Conservation (phyloP, 2,329 filamentous ascomycete species). For the Fusarium luffae region DNA sequence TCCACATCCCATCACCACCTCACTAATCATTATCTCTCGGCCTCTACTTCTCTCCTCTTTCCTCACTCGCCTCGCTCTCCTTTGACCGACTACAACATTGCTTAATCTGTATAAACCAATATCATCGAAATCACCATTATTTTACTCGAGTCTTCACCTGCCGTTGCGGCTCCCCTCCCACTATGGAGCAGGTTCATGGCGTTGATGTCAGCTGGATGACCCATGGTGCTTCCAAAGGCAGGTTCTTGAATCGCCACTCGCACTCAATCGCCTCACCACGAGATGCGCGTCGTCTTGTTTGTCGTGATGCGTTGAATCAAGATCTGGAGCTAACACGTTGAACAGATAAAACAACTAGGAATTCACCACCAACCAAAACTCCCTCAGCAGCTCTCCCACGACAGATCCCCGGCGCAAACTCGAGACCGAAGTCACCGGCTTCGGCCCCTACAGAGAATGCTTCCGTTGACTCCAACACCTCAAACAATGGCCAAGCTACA, state of each 20-base stretch:
- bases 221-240: slow-evolving; percentile 85
- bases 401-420: slow-evolving; percentile 47
- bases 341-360: slow-evolving; percentile 48
- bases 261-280: slow-evolving; percentile 13
- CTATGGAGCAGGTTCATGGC: slow-evolving; percentile 83
- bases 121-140: slow-evolving; percentile 8
- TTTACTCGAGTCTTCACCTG: slow-evolving; percentile 9
- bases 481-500: slow-evolving; percentile 39
- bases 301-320: neutral
- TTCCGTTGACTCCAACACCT: slow-evolving; percentile 31
- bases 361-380: slow-evolving; percentile 44
- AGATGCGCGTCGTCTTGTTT: slow-evolving; percentile 27
- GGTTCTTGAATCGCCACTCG: slow-evolving; percentile 49
- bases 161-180: slow-evolving; percentile 42
- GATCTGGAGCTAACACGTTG: slow-evolving; percentile 17
- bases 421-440: slow-evolving; percentile 46
- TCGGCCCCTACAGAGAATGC: slow-evolving; percentile 38
- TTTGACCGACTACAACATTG: slow-evolving; percentile 10
- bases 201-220: slow-evolving; percentile 92
- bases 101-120: slow-evolving; percentile 18
- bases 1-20: slow-evolving; percentile 33
- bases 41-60: slow-evolving; percentile 20
- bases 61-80: slow-evolving; percentile 12
- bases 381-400: slow-evolving; percentile 48
- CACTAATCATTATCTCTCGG: slow-evolving; percentile 30